A percentile compares a stretch with the other conserved stretches of the same genome.
Evolutionary conservation across 1,284 basidiomycete genomes (phyloP).

Genomic region (Sutorius eximius): DNA sequence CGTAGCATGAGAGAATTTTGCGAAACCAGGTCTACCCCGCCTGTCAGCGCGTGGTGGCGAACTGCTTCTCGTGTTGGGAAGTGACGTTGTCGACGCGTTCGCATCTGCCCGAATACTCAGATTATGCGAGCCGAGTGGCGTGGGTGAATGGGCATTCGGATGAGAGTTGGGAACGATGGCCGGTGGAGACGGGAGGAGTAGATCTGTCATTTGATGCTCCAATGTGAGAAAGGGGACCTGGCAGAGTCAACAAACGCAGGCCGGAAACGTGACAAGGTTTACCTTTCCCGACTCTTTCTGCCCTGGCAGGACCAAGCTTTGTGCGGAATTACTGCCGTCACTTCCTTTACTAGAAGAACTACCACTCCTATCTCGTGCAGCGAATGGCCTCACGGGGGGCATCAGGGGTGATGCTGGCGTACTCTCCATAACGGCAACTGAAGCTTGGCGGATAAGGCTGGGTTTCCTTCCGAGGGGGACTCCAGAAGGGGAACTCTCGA

Average conservation of each 20-base stretch:
- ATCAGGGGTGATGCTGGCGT: conserved; percentile 31
- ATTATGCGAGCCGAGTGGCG: conserved; percentile 38
- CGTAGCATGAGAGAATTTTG: conserved; percentile 30
- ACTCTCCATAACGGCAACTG: conserved; percentile 47
- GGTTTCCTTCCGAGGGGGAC: conserved; percentile 34
- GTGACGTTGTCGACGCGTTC: conserved; percentile 33
- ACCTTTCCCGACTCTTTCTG: conserved; percentile 76
- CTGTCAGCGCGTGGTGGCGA: conserved; percentile 41
- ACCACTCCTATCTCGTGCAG: conserved; percentile 46
- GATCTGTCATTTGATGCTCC: conserved; percentile 68
- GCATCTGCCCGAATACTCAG: conserved; percentile 31
- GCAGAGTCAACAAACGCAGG: conserved; percentile 2
- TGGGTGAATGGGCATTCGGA: conserved; percentile 42
- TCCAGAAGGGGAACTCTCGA: conserved; percentile 15
- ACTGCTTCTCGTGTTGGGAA: conserved; percentile 42
- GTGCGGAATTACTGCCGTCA: conserved; percentile 26
- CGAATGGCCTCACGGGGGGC: conserved; percentile 49
- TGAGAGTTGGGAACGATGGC: conserved; percentile 49
- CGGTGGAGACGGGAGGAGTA: conserved; percentile 78
- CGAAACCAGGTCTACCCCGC: conserved; percentile 22
- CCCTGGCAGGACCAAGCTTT: conserved; percentile 50
- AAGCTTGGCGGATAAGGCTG: conserved; percentile 47
- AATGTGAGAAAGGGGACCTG: conserved; percentile 67
- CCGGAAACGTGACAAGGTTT: conserved; percentile 5
- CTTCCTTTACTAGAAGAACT: conserved; percentile 46